Conservation (phyloP, 2,329 filamentous ascomycete genomes). For the Gnomoniopsis sp. region DNA sequence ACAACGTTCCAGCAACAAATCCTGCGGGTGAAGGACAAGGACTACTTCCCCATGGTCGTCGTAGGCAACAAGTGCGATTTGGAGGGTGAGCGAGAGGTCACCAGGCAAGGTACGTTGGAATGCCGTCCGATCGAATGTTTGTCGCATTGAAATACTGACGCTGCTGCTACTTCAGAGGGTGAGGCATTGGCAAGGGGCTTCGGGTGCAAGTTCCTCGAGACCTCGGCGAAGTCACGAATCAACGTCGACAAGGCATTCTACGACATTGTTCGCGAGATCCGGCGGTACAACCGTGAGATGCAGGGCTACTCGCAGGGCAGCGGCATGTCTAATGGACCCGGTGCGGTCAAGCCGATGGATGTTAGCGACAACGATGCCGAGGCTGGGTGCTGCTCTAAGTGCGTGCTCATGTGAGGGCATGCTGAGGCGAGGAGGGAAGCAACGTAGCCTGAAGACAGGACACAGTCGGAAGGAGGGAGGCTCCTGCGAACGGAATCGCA, state of each 20-base stretch:
- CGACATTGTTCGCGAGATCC: conserved; percentile 96
- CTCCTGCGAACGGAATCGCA: neutral
- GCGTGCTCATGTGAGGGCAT: conserved; percentile 73
- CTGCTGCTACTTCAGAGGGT: conserved; percentile 62
- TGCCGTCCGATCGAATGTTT: conserved; percentile 4
- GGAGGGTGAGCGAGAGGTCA: conserved; percentile 86
- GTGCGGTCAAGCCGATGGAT: conserved; percentile 71
- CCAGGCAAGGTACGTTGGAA: conserved; percentile 74
- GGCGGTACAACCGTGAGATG: conserved; percentile 98
- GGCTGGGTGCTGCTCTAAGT: conserved; percentile 80
- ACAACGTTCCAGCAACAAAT: conserved; percentile 99
- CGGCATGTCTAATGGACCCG: conserved; percentile 58
- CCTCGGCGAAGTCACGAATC: conserved; percentile 94
- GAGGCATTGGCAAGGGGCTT: conserved; percentile 82
- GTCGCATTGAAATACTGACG: conserved; percentile 11
- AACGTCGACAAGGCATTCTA: conserved; percentile 99
- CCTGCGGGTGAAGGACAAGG: conserved; percentile 97
- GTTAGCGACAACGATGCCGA: conserved; percentile 66
- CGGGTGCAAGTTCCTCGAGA: conserved; percentile 98
- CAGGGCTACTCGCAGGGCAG: conserved; percentile 76
- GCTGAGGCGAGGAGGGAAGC: conserved; percentile 1
- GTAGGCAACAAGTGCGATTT: conserved; percentile 99
- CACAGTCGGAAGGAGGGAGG: too few relatives aligned
- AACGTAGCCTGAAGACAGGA: neutral
- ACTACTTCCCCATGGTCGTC: conserved; percentile 99